phyloP scores from a whole-genome alignment of 306 rosid species.

The Nissolia schottii region DNA sequence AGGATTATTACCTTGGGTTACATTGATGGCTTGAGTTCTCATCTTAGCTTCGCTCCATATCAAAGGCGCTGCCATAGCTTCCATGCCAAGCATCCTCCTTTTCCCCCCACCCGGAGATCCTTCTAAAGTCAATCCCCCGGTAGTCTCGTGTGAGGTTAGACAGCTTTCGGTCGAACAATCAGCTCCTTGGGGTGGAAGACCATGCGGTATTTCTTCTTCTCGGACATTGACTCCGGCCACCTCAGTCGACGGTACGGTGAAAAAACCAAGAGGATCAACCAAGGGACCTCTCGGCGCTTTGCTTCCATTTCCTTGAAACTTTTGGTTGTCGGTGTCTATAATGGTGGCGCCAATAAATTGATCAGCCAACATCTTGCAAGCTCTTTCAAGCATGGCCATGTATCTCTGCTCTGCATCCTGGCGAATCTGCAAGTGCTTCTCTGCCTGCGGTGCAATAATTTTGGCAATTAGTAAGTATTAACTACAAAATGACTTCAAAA shows the following conservation, averaged over 20 bases:
- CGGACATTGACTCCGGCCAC: slow-evolving; percentile 42
- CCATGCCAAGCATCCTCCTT: slow-evolving; percentile 57
- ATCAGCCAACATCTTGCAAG: slow-evolving; percentile 97
- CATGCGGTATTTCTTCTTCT: slow-evolving; percentile 53
- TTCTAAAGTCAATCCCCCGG: slow-evolving; percentile 69
- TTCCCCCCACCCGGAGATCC: slow-evolving; percentile 64
- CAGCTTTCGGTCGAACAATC: slow-evolving; percentile 97
- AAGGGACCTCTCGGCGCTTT: slow-evolving; percentile 55
- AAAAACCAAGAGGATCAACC: slow-evolving; percentile 72
- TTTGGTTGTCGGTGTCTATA: slow-evolving; percentile 60
- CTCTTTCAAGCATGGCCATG: slow-evolving; percentile 96
- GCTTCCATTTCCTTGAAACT: slow-evolving; percentile 51
- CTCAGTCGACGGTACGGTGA: slow-evolving; percentile 49
- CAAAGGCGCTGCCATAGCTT: slow-evolving; percentile 54
- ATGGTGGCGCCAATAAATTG: slow-evolving; percentile 75
- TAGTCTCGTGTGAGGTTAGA: slow-evolving; percentile 86
- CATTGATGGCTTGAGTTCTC: slow-evolving; percentile 65
- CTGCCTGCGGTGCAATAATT: slow-evolving; percentile 56
- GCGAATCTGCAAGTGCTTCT: slow-evolving; percentile 95
- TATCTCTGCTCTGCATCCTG: slow-evolving; percentile 87
- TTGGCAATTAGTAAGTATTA: slow-evolving; percentile 21
- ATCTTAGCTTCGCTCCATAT: slow-evolving; percentile 76
- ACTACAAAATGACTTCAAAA: not conserved
- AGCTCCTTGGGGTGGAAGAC: slow-evolving; percentile 57
- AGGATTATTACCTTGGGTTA: slow-evolving; percentile 52